phyloP scores from a whole-genome alignment of 202 grass and related monocot genomes.

The Setaria viridis region DNA sequence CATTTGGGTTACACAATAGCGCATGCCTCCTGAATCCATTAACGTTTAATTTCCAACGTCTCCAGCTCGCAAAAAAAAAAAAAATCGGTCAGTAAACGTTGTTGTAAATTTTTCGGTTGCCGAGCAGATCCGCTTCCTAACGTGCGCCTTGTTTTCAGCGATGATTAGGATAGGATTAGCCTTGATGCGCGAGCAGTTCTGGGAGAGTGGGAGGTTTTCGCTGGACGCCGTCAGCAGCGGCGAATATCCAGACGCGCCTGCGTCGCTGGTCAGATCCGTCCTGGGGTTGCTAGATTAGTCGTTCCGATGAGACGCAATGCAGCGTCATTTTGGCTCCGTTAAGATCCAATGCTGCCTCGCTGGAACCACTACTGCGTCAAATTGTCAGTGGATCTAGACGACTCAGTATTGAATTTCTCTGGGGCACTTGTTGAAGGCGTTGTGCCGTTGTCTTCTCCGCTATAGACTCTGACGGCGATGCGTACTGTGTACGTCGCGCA shows the following conservation, averaged over 20 bases:
- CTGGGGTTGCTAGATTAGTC: conserved; percentile 19
- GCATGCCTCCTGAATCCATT: background rate
- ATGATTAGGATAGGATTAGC: conserved; percentile 34
- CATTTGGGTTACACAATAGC: background rate
- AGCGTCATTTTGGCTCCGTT: background rate
- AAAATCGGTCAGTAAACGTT: background rate
- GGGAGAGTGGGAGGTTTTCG: conserved; percentile 5
- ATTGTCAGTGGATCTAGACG: background rate
- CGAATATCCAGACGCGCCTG: background rate
- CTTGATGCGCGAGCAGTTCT: conserved; percentile 15
- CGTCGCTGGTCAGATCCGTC: background rate
- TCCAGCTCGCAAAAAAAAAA: background rate
- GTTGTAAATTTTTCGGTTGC: background rate
- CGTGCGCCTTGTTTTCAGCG: conserved; percentile 16
- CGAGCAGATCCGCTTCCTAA: background rate
- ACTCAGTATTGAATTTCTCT: background rate
- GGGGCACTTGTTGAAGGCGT: no score
- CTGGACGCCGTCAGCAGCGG: background rate
- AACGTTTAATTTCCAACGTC: background rate
- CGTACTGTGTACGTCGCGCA: background rate
- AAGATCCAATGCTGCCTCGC: background rate
- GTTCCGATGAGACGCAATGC: background rate
- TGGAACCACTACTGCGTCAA: background rate
- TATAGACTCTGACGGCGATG: background rate
- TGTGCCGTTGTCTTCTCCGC: background rate